These are phyloP conservation scores for Solanum etuberosum DNA, from an alignment of 257 asterid genomes.

Conservation along the genomic window DNA sequence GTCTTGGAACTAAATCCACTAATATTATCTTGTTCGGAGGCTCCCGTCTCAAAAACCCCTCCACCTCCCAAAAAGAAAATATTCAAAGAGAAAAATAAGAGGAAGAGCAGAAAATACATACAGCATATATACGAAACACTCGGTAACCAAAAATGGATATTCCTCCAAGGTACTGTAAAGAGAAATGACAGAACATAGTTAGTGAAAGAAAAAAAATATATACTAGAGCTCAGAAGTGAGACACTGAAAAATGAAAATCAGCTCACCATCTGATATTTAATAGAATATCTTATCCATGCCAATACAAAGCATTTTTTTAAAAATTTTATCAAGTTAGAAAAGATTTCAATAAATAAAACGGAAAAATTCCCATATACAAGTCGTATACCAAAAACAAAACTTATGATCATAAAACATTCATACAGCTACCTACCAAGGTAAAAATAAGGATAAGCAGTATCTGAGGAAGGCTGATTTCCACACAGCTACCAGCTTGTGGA, in stretches of 20 bases:
- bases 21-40: not conserved
- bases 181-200: not conserved
- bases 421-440: slow-evolving; percentile 62
- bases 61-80: not conserved
- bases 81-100: not conserved
- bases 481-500: slow-evolving; percentile 95
- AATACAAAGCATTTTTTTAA: not conserved
- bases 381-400: not conserved
- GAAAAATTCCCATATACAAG: not conserved
- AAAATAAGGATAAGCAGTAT: slow-evolving; percentile 76
- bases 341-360: not conserved
- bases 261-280: not conserved
- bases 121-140: slow-evolving; percentile 77
- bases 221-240: not conserved
- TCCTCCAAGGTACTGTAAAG: slow-evolving; percentile 74
- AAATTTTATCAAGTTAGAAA: not conserved
- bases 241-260: not conserved
- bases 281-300: not conserved
- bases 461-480: slow-evolving; percentile 85
- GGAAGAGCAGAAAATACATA: slow-evolving; percentile 12
- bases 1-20: not conserved
- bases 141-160: slow-evolving; percentile 70
- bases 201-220: not conserved
- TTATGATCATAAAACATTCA: not conserved
- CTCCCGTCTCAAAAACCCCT: not conserved